phyloP scores from a whole-genome alignment of 441 rosid genomes.

The Euphorbia celastroides region DNA sequence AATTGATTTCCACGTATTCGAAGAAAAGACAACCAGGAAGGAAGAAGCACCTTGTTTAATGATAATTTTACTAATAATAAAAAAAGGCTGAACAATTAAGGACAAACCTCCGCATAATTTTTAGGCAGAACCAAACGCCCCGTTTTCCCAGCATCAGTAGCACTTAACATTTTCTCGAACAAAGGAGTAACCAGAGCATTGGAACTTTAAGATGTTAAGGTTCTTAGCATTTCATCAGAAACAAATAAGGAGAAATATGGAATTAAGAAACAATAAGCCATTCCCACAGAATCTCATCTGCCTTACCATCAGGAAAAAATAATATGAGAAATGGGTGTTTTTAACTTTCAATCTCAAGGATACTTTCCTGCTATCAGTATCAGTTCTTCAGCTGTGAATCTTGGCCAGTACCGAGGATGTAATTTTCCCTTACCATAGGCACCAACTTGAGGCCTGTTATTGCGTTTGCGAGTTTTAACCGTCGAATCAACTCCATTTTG shows the following conservation, averaged over 20 bases:
- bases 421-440: constrained; percentile 58
- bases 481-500: constrained; percentile 53
- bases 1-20: too few species aligned
- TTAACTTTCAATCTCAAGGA: constrained; percentile 41
- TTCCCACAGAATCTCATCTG: background rate
- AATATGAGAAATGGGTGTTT: background rate
- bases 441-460: constrained; percentile 62
- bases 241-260: background rate
- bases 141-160: constrained; percentile 89
- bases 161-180: constrained; percentile 98
- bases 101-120: constrained; percentile 91
- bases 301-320: background rate
- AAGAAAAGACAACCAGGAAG: background rate
- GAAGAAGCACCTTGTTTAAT: background rate
- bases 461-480: constrained; percentile 41
- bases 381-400: constrained; percentile 71
- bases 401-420: constrained; percentile 88
- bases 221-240: background rate
- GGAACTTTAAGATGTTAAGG: constrained; percentile 78
- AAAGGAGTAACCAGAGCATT: constrained; percentile 76
- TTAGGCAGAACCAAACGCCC: constrained; percentile 96
- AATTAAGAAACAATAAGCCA: background rate
- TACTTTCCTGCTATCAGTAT: constrained; percentile 82
- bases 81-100: constrained; percentile 1
- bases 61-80: background rate